phyloP scores from a whole-genome alignment of 768 basidiomycete genomes.

The Phallus indusiatus region DNA sequence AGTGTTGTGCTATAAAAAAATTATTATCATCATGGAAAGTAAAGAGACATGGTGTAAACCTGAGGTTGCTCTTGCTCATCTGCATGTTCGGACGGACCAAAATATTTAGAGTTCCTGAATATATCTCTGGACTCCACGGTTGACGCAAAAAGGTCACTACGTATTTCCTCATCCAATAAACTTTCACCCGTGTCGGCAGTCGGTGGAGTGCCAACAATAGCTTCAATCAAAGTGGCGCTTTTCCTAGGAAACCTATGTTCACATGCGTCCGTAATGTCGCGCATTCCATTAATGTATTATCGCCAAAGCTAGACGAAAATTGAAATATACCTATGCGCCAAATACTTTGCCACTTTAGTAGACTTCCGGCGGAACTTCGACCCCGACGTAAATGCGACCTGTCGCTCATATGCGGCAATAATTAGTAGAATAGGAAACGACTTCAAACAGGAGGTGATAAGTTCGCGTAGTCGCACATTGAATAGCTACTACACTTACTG shows the following conservation, averaged over 20 bases:
- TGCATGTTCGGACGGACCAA: conserved; percentile 17
- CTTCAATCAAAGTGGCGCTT: conserved; percentile 65
- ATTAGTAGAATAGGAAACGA: conserved; percentile 68
- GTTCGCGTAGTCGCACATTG: background rate
- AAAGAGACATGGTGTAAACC: too few relatives aligned
- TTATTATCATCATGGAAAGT: background rate
- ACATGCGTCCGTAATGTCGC: background rate
- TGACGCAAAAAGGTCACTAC: conserved; percentile 42
- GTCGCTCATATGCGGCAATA: conserved; percentile 76
- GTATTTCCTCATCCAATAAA: conserved; percentile 63
- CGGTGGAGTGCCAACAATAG: conserved; percentile 60
- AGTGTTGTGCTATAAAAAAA: conserved; percentile 12
- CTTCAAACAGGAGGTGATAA: conserved; percentile 21
- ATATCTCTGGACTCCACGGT: conserved; percentile 34
- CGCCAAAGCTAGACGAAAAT: background rate
- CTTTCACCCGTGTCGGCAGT: conserved; percentile 59
- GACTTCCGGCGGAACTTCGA: conserved; percentile 41
- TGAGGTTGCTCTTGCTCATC: background rate
- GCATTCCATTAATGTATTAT: background rate
- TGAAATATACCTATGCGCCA: conserved; percentile 35
- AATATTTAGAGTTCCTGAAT: conserved; percentile 16
- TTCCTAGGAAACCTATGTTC: conserved; percentile 54
- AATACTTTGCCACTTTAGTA: conserved; percentile 39
- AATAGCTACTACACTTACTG: conserved; percentile 33
- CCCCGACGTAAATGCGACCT: conserved; percentile 40